These are phyloP conservation scores for Cercospora janseana DNA, from an alignment of 2,329 filamentous ascomycete species.

Conservation along the genomic window DNA sequence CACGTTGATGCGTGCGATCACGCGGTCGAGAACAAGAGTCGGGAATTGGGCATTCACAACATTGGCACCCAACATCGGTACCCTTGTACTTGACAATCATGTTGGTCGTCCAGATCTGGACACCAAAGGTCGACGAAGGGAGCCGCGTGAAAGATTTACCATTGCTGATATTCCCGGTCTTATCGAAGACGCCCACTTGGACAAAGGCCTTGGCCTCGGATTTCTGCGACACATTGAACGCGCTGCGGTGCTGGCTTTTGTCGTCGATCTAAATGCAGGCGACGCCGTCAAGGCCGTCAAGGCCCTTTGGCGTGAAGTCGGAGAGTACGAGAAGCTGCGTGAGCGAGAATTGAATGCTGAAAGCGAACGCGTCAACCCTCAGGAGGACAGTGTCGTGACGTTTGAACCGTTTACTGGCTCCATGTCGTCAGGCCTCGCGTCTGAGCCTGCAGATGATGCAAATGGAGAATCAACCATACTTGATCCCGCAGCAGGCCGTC, in stretches of 20 bases:
- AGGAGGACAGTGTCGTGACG: slow-evolving; percentile 43
- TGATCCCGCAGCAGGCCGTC: slow-evolving; percentile 25
- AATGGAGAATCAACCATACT: slow-evolving; percentile 29
- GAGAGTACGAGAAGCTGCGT: slow-evolving; percentile 79
- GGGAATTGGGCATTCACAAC: slow-evolving; percentile 98
- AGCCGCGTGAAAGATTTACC: slow-evolving; percentile 75
- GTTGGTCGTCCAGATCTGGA: slow-evolving; percentile 66
- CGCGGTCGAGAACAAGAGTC: slow-evolving; percentile 81
- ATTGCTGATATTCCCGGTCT: slow-evolving; percentile 95
- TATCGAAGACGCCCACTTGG: slow-evolving; percentile 87
- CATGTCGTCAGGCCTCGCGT: slow-evolving; percentile 37
- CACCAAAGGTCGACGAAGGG: slow-evolving; percentile 47
- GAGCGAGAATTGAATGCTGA: slow-evolving; percentile 68
- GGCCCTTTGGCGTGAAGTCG: slow-evolving; percentile 85
- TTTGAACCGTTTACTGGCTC: slow-evolving; percentile 46
- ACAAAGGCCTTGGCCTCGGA: slow-evolving; percentile 84
- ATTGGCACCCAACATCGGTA: slow-evolving; percentile 90
- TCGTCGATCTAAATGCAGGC: slow-evolving; percentile 77
- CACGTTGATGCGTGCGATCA: slow-evolving; percentile 82
- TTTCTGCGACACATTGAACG: slow-evolving; percentile 94
- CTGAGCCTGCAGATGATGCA: slow-evolving; percentile 19
- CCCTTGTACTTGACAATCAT: slow-evolving; percentile 86
- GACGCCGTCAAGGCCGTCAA: slow-evolving; percentile 77
- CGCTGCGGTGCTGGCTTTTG: slow-evolving; percentile 88
- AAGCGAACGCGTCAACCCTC: slow-evolving; percentile 54